A percentile compares a stretch with the other conserved stretches of the same genome.
These are phyloP conservation scores for Fusarium citri DNA, from an alignment of 2,329 filamentous ascomycete species.

Conservation along the genomic window DNA sequence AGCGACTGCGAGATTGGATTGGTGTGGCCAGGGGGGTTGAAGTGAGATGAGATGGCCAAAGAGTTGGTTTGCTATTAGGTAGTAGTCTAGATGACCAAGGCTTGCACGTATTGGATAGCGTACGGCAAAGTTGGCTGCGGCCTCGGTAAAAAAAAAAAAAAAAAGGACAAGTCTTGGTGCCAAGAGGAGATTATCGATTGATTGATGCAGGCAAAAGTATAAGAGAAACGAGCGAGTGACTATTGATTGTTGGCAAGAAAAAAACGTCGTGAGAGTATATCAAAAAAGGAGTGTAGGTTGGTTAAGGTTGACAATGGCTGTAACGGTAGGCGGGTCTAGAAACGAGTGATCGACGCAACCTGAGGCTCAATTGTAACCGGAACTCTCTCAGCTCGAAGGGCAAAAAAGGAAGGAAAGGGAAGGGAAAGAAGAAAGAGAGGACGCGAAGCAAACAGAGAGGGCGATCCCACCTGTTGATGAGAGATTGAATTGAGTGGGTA, in stretches of 20 bases:
- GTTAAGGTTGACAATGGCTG: slow-evolving; percentile 12
- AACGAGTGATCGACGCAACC: slow-evolving; percentile 41
- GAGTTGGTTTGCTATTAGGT: slow-evolving; percentile 9
- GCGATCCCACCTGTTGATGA: slow-evolving; percentile 29
- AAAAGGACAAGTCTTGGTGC: not conserved
- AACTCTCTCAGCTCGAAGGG: slow-evolving; percentile 24
- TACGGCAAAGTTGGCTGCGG: not conserved
- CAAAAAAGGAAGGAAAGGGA: slow-evolving; percentile 31
- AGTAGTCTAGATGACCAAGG: slow-evolving; percentile 8
- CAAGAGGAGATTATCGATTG: slow-evolving; percentile 2
- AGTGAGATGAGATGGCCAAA: slow-evolving; percentile 32
- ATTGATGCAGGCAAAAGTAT: not conserved
- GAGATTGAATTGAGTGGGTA: slow-evolving; percentile 28
- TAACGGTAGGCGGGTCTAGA: slow-evolving; percentile 32
- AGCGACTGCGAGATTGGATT: slow-evolving; percentile 31
- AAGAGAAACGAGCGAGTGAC: not conserved
- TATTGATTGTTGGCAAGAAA: slow-evolving; percentile 14
- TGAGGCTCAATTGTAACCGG: slow-evolving; percentile 22
- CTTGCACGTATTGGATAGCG: slow-evolving; percentile 3
- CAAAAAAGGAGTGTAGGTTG: slow-evolving; percentile 13
- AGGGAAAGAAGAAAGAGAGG: slow-evolving; percentile 12
- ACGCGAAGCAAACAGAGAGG: slow-evolving; percentile 18
- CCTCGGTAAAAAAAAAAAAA: not conserved
- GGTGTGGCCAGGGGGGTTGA: slow-evolving; percentile 24
- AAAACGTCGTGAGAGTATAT: slow-evolving; percentile 17